Conservation (phyloP, 345 rosid species). For the Gossypium ekmanianum region DNA sequence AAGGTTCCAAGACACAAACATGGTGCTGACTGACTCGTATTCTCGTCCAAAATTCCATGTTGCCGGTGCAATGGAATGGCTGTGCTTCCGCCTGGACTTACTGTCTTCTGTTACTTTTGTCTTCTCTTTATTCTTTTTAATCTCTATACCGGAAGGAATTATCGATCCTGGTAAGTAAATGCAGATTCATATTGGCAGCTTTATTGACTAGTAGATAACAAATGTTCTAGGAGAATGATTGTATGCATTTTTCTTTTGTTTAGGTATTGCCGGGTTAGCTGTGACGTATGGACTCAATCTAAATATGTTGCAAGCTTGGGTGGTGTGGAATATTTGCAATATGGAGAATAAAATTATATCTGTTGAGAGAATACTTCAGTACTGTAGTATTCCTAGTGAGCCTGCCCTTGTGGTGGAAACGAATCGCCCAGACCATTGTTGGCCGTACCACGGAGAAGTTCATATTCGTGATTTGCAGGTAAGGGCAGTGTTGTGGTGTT, state of each 20-base stretch:
- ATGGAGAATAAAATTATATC: slow-evolving; percentile 38
- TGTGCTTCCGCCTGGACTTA: too few species aligned
- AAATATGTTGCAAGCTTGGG: slow-evolving; percentile 55
- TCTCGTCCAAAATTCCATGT: too few species aligned
- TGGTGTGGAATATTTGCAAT: slow-evolving; percentile 66
- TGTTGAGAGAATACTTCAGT: slow-evolving; percentile 66
- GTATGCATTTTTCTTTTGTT: neutral
- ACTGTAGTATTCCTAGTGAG: slow-evolving; percentile 50
- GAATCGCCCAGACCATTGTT: slow-evolving; percentile 38
- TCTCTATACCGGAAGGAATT: too few species aligned
- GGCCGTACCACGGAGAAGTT: slow-evolving; percentile 66
- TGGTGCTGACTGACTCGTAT: too few species aligned
- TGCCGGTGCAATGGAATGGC: too few species aligned
- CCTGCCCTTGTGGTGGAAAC: slow-evolving; percentile 58
- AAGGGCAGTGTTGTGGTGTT: neutral
- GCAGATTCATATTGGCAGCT: neutral
- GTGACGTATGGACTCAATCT: slow-evolving; percentile 82
- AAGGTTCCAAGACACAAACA: too few species aligned
- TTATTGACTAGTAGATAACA: neutral
- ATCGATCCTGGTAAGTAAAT: too few species aligned
- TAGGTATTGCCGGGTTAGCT: slow-evolving; percentile 80
- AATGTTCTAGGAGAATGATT: neutral
- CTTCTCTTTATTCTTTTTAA: too few species aligned
- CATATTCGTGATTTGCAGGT: slow-evolving; percentile 45
- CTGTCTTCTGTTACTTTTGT: too few species aligned